Conservation (phyloP, 345 rosid species). For the Hibiscus syriacus region DNA sequence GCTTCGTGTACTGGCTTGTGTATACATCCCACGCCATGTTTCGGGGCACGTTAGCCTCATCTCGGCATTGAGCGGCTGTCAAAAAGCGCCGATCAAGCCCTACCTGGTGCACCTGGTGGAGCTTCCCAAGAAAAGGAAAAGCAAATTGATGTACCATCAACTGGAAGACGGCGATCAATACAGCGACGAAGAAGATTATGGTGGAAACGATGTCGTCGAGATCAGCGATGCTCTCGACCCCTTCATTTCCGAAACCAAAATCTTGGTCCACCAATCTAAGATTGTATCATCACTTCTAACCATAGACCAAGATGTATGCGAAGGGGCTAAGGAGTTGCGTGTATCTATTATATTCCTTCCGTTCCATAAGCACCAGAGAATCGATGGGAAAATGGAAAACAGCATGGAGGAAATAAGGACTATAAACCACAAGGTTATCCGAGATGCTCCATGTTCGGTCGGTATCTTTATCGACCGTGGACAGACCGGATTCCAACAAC, state of each 20-base stretch:
- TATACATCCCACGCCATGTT: conserved; percentile 66
- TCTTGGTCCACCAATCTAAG: conserved; percentile 46
- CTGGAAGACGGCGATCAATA: conserved; percentile 47
- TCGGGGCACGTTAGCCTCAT: conserved; percentile 43
- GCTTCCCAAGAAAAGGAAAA: conserved; percentile 47
- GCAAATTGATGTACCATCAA: conserved; percentile 53
- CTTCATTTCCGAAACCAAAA: conserved; percentile 37
- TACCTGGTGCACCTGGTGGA: conserved; percentile 73
- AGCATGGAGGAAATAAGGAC: conserved; percentile 55
- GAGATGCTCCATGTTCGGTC: conserved; percentile 72
- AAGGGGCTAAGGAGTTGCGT: conserved; percentile 57
- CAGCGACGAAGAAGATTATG: conserved; percentile 69
- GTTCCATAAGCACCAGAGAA: conserved; percentile 85
- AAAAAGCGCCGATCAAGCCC: conserved; percentile 33
- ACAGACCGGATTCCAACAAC: conserved; percentile 65
- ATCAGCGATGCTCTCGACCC: conserved; percentile 67
- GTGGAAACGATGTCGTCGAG: conserved; percentile 66
- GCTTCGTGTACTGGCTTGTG: conserved; percentile 60
- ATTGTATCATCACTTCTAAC: conserved; percentile 42
- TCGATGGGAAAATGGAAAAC: conserved; percentile 58
- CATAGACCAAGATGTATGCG: conserved; percentile 69
- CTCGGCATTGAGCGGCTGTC: conserved; percentile 44
- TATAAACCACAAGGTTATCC: conserved; percentile 59
- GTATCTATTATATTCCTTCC: conserved; percentile 62
- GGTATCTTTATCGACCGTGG: conserved; percentile 64